A percentile compares a stretch with the other conserved stretches of the same genome.
Conservation (phyloP, 208 protist species). For the Leishmania aethiopica region DNA sequence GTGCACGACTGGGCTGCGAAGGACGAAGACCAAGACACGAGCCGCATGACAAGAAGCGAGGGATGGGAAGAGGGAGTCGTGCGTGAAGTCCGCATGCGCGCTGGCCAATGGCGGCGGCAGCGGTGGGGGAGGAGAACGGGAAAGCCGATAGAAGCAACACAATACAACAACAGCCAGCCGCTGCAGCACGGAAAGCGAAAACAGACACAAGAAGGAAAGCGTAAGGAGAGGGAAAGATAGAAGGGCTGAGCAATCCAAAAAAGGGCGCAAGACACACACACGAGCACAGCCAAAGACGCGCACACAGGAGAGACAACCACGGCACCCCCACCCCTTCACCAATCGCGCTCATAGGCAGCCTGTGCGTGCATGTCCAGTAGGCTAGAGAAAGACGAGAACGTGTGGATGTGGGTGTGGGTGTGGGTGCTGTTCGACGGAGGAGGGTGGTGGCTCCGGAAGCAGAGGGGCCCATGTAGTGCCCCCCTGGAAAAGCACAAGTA, state of each 20-base stretch:
- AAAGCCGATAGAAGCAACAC: neutral
- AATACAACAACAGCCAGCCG: neutral
- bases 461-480: too few species aligned
- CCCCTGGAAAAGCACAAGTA: too few species aligned
- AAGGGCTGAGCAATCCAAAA: neutral
- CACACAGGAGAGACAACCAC: neutral
- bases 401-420: too few species aligned
- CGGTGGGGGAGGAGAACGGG: neutral
- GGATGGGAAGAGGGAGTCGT: neutral
- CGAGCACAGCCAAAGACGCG: neutral
- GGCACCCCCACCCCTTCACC: neutral
- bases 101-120: neutral
- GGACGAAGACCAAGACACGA: neutral
- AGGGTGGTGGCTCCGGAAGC: too few species aligned
- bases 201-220: neutral
- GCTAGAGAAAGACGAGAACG: too few species aligned
- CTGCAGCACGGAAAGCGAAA: neutral
- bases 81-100: neutral
- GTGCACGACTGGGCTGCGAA: neutral
- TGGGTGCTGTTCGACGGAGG: too few species aligned
- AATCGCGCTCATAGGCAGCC: too few species aligned
- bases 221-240: neutral
- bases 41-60: neutral
- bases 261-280: neutral
- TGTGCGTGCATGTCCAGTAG: too few species aligned